phyloP scores from a whole-genome alignment of 495 filamentous ascomycete species.

The Rusavskia elegans region DNA sequence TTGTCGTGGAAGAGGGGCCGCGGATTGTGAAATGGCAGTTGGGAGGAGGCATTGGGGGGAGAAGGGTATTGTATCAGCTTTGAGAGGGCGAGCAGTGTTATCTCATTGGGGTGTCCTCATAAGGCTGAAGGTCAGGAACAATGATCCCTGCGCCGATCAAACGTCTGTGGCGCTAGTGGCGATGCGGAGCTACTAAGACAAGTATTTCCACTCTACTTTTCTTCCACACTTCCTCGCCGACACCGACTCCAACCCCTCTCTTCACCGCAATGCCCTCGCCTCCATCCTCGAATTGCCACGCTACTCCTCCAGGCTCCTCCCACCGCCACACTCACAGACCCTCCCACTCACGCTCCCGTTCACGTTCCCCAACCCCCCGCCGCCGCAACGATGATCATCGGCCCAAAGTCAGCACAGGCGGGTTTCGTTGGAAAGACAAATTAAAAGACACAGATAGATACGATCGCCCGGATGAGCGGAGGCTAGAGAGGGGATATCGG shows the following conservation, averaged over 20 bases:
- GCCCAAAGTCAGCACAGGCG: constrained; percentile 17
- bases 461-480: constrained; percentile 21
- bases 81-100: too few species aligned
- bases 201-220: too few species aligned
- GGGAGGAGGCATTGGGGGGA: constrained; percentile 31
- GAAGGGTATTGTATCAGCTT: too few species aligned
- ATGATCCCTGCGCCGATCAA: too few species aligned
- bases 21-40: constrained; percentile 42
- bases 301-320: not conserved
- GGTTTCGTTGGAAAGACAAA: constrained; percentile 56
- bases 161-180: too few species aligned
- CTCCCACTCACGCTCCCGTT: constrained; percentile 2
- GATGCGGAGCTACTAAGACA: too few species aligned
- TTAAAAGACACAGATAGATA: constrained; percentile 27
- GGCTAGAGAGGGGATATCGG: constrained; percentile 41
- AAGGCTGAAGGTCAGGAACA: too few species aligned
- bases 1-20: constrained; percentile 73
- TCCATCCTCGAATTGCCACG: not conserved
- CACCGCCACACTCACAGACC: not conserved
- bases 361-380: constrained; percentile 4
- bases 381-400: constrained; percentile 13
- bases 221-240: too few species aligned
- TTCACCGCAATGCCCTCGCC: too few species aligned
- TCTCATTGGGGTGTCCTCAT: too few species aligned
- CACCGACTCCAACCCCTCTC: too few species aligned